phyloP scores from a whole-genome alignment of 768 basidiomycete genomes.

The Lyophyllum atratum region DNA sequence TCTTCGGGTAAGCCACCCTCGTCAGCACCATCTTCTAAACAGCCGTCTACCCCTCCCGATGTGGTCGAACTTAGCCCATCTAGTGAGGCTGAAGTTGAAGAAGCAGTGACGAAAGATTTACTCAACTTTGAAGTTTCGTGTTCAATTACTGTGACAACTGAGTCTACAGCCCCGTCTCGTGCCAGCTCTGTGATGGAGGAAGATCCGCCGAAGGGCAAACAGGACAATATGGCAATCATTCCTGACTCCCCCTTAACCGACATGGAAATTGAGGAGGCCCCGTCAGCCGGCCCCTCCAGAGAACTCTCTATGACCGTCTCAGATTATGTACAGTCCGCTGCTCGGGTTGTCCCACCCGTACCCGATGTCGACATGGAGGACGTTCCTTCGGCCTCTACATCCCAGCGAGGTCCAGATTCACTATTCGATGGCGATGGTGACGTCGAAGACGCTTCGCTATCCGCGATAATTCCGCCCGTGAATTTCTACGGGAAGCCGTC shows the following conservation, averaged over 20 bases:
- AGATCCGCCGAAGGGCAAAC: neutral
- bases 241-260: constrained; percentile 10
- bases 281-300: neutral
- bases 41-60: neutral
- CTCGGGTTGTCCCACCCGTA: neutral
- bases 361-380: constrained; percentile 14
- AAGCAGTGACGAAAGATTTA: constrained; percentile 19
- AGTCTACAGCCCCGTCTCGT: constrained; percentile 4
- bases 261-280: constrained; percentile 17
- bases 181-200: neutral
- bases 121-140: constrained; percentile 30
- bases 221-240: neutral
- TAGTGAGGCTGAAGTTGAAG: constrained; percentile 36
- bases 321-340: constrained; percentile 1
- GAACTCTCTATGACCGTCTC: constrained; percentile 9
- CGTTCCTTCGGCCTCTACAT: constrained; percentile 3
- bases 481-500: constrained; percentile 14
- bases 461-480: neutral
- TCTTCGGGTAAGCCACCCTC: neutral
- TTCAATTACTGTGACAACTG: constrained; percentile 16
- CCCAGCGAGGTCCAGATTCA: neutral
- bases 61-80: constrained; percentile 5
- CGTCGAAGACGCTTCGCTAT: neutral
- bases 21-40: neutral
- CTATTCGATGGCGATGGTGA: constrained; percentile 2